Conservation (phyloP, 371 early-diverging fungal genomes). For the Rhizopus stolonifer region DNA sequence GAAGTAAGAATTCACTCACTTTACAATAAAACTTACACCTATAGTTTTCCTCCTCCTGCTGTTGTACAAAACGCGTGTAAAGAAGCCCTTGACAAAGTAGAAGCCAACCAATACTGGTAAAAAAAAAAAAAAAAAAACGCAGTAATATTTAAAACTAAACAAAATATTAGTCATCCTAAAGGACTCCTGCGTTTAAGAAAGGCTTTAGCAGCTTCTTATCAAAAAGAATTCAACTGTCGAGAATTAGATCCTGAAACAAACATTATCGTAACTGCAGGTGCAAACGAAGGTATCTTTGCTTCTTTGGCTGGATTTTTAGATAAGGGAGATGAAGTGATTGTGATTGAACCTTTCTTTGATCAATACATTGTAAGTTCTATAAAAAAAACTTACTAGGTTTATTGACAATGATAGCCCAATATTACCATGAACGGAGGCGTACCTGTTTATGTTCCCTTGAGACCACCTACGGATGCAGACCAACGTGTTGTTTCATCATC, state of each 20-base stretch:
- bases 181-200: constrained; percentile 81
- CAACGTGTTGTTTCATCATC: constrained; percentile 52
- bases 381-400: too few species aligned
- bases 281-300: constrained; percentile 90
- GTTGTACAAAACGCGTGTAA: constrained; percentile 85
- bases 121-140: background rate
- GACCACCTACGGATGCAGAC: constrained; percentile 52
- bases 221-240: constrained; percentile 59
- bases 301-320: constrained; percentile 77
- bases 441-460: constrained; percentile 83
- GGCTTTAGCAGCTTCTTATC: constrained; percentile 79
- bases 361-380: constrained; percentile 83
- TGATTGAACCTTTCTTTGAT: constrained; percentile 95
- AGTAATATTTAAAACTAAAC: background rate
- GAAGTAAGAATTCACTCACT: constrained; percentile 48
- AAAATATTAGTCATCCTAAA: constrained; percentile 59
- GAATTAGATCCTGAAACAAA: constrained; percentile 78
- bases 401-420: too few species aligned
- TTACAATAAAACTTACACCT: background rate
- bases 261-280: constrained; percentile 90
- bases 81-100: constrained; percentile 61
- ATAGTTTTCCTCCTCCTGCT: constrained; percentile 82
- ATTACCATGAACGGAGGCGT: constrained; percentile 87
- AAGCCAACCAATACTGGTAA: constrained; percentile 81
- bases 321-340: constrained; percentile 84